These are phyloP conservation scores for Samsoniella hepiali DNA, from an alignment of 2,329 filamentous ascomycete genomes.

Conservation along the genomic window DNA sequence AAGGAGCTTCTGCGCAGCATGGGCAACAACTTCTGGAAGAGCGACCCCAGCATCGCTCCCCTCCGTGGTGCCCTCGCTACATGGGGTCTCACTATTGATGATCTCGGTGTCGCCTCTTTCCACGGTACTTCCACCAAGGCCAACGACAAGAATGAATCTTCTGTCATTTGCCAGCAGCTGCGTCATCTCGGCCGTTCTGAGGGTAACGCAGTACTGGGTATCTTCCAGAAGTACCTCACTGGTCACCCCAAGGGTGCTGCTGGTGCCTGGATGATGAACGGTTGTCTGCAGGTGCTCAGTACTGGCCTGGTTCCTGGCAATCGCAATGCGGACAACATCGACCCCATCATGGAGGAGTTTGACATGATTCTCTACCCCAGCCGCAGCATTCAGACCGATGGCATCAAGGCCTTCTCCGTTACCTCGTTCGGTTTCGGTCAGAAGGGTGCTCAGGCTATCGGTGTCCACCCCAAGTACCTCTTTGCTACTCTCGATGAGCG, in stretches of 20 bases:
- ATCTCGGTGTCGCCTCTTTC: conserved; percentile 93
- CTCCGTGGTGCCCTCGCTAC: conserved; percentile 93
- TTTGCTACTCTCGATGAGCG: conserved; percentile 89
- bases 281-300: conserved; percentile 92
- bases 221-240: conserved; percentile 99
- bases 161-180: conserved; percentile 94
- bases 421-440: conserved; percentile 99
- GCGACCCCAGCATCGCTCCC: conserved; percentile 88
- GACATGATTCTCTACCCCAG: conserved; percentile 98
- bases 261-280: conserved; percentile 99
- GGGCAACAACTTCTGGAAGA: conserved; percentile 99
- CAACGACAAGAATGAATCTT: conserved; percentile 99
- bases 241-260: conserved; percentile 99
- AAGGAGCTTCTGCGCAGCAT: conserved; percentile 89
- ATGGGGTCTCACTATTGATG: conserved; percentile 96
- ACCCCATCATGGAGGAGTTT: conserved; percentile 94
- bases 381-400: conserved; percentile 92
- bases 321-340: conserved; percentile 96
- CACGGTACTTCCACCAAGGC: conserved; percentile 98
- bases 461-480: conserved; percentile 94
- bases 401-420: conserved; percentile 96
- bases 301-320: conserved; percentile 92
- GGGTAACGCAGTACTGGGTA: conserved; percentile 92
- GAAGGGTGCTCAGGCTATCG: conserved; percentile 96
- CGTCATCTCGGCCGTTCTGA: conserved; percentile 91